Percentiles rank a stretch among this genome's conserved stretches.
Evolutionary conservation across 2,329 filamentous ascomycete species (phyloP).

Genomic region (Leptoxyphium fumago): DNA sequence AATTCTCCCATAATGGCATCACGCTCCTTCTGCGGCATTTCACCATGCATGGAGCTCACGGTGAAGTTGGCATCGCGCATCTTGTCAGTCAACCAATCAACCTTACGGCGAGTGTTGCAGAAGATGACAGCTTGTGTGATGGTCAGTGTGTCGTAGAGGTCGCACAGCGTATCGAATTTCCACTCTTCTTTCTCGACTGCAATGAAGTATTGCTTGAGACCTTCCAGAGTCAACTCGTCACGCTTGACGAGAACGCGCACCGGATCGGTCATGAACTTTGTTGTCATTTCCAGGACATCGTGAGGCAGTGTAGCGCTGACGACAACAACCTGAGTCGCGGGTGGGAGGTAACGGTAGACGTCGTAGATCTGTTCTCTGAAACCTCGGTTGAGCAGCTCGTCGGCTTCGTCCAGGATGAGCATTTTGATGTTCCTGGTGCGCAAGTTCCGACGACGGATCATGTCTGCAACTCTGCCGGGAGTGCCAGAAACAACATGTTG

Average conservation of each 20-base stretch:
- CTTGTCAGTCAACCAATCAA: slow-evolving; percentile 98
- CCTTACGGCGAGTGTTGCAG: slow-evolving; percentile 97
- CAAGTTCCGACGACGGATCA: slow-evolving; percentile 61
- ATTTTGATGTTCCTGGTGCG: slow-evolving; percentile 66
- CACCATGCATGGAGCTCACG: slow-evolving; percentile 95
- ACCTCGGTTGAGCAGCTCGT: slow-evolving; percentile 75
- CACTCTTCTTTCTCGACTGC: slow-evolving; percentile 98
- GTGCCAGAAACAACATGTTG: slow-evolving; percentile 97
- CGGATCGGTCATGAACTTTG: slow-evolving; percentile 98
- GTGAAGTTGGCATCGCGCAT: slow-evolving; percentile 99
- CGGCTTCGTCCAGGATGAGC: slow-evolving; percentile 62
- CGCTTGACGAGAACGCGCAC: slow-evolving; percentile 95
- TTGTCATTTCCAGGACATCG: slow-evolving; percentile 97
- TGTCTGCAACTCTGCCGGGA: slow-evolving; percentile 84
- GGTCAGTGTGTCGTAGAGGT: slow-evolving; percentile 95
- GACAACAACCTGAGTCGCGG: slow-evolving; percentile 94
- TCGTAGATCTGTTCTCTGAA: slow-evolving; percentile 99
- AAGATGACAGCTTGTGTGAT: slow-evolving; percentile 99
- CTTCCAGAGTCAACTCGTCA: slow-evolving; percentile 94
- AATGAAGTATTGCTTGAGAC: slow-evolving; percentile 97
- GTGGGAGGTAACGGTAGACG: slow-evolving; percentile 91
- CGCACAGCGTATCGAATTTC: slow-evolving; percentile 98
- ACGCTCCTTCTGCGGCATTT: slow-evolving; percentile 96
- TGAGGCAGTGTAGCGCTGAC: slow-evolving; percentile 93
- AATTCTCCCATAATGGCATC: slow-evolving; percentile 99